A percentile compares a stretch with the other conserved stretches of the same genome.
phyloP scores from a whole-genome alignment of 768 basidiomycete genomes.

The Rhodocollybia butyracea region DNA sequence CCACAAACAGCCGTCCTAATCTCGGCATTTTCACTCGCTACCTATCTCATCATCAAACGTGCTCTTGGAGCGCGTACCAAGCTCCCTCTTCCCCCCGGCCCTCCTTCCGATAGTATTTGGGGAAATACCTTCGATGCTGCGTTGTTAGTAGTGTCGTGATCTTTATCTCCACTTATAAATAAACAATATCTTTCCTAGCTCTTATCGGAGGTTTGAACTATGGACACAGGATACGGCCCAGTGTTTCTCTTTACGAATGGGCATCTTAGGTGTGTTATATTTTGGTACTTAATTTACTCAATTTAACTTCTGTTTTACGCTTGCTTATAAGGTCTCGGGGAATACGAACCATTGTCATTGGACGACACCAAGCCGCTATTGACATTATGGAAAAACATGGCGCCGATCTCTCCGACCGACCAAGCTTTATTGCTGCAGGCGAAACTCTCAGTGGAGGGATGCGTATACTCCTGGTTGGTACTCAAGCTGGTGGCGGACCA shows the following conservation, averaged over 20 bases:
- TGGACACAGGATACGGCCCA: constrained; percentile 62
- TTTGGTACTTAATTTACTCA: too few species aligned
- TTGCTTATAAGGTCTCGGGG: neutral
- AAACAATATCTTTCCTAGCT: too few species aligned
- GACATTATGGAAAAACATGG: constrained; percentile 69
- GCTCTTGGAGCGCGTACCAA: neutral
- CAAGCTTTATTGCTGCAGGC: constrained; percentile 52
- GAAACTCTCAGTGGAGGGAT: constrained; percentile 59
- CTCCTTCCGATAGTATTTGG: constrained; percentile 35
- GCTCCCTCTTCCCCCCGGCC: constrained; percentile 39
- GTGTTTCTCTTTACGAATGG: constrained; percentile 53
- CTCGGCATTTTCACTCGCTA: too few species aligned
- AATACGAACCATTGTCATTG: constrained; percentile 41
- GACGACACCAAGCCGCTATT: constrained; percentile 51
- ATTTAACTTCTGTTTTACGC: neutral
- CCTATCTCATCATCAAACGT: neutral
- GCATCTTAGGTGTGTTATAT: constrained; percentile 18
- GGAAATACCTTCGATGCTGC: constrained; percentile 36
- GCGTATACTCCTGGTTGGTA: constrained; percentile 51
- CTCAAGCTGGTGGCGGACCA: constrained; percentile 51
- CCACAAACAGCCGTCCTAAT: too few species aligned
- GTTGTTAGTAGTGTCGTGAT: constrained; percentile 36
- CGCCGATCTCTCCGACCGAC: constrained; percentile 52
- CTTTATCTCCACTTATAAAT: too few species aligned
- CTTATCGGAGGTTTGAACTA: constrained; percentile 52